These are phyloP conservation scores for Spathaspora gorwiae DNA, from an alignment of 805 yeast genomes.

Conservation along the genomic window DNA sequence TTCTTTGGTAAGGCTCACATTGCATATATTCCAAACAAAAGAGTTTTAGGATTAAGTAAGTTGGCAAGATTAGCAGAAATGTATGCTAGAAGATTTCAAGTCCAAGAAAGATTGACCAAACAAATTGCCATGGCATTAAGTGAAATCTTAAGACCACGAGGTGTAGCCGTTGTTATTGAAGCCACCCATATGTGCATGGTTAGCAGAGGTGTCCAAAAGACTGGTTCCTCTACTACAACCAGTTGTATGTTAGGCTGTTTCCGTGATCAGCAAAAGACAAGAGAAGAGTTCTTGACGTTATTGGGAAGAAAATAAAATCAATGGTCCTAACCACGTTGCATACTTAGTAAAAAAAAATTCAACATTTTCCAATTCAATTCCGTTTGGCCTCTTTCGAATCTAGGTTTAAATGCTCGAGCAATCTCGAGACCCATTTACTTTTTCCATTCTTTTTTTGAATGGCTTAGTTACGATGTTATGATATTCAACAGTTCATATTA, in stretches of 20 bases:
- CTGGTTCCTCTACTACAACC: conserved; percentile 89
- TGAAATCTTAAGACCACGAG: conserved; percentile 88
- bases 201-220: conserved; percentile 92
- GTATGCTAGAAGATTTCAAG: conserved; percentile 93
- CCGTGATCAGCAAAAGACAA: conserved; percentile 87
- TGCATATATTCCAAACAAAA: conserved; percentile 94
- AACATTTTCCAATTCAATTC: conserved; percentile 8
- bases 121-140: conserved; percentile 95
- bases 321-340: not conserved
- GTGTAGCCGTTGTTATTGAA: conserved; percentile 97
- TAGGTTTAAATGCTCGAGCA: no score
- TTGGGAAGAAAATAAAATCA: conserved; percentile 51
- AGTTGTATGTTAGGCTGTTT: conserved; percentile 97
- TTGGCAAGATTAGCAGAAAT: conserved; percentile 94
- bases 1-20: conserved; percentile 96
- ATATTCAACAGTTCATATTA: conserved; percentile 27
- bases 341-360: conserved; percentile 8
- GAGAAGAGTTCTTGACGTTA: conserved; percentile 89
- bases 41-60: conserved; percentile 88
- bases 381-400: no score
- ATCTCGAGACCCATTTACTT: no score
- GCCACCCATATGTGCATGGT: conserved; percentile 99
- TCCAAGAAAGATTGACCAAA: conserved; percentile 95
- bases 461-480: conserved; percentile 20
- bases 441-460: no score